These are phyloP conservation scores for Cystobasidium onofrii DNA, from an alignment of 768 basidiomycete genomes.

Conservation along the genomic window DNA sequence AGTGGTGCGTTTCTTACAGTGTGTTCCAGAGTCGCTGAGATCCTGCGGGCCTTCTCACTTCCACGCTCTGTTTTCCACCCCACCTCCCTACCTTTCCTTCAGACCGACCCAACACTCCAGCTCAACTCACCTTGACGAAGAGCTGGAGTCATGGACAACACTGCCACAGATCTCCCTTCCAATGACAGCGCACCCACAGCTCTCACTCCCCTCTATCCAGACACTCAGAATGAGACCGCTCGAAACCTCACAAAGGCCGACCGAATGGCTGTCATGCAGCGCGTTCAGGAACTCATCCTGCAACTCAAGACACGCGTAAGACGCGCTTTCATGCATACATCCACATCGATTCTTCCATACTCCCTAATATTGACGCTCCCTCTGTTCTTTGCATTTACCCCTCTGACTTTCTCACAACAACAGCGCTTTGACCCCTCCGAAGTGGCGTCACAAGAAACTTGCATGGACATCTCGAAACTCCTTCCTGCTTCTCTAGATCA, in stretches of 20 bases:
- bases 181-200: neutral
- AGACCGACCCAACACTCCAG: neutral
- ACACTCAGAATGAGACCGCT: conserved; percentile 3
- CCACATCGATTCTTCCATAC: neutral
- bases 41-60: too few relatives aligned
- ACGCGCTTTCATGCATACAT: neutral
- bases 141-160: neutral
- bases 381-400: neutral
- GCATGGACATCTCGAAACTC: neutral
- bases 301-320: neutral
- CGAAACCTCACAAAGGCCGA: neutral
- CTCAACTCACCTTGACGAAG: neutral
- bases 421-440: conserved; percentile 1
- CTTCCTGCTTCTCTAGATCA: neutral
- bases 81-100: neutral
- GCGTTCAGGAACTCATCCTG: neutral
- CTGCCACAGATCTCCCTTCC: neutral
- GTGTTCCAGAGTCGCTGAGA: neutral
- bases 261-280: neutral
- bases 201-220: neutral
- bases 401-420: neutral
- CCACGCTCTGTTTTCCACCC: too few relatives aligned
- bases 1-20: neutral
- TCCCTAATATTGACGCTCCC: neutral
- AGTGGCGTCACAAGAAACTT: neutral